A percentile compares a stretch with the other conserved stretches of the same genome.
These are phyloP conservation scores for Maudiozyma pseudohumilis DNA, from an alignment of 805 yeast species.

Conservation along the genomic window DNA sequence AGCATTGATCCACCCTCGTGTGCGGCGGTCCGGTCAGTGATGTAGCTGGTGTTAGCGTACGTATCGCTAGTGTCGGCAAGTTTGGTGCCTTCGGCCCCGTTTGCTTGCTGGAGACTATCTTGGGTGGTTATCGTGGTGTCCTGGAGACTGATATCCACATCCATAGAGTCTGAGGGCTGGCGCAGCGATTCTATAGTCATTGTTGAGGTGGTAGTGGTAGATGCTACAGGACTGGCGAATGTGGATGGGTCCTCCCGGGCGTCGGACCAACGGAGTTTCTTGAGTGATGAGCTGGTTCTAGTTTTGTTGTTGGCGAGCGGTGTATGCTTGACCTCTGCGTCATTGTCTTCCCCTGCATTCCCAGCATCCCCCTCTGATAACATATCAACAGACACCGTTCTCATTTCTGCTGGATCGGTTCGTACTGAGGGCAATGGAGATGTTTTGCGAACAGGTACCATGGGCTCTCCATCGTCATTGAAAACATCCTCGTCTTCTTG, in stretches of 20 bases:
- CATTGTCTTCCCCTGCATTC: not conserved
- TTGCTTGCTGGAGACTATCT: constrained; percentile 1
- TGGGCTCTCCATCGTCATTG: not conserved
- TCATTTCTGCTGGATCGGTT: too few relatives aligned
- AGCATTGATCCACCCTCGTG: not conserved
- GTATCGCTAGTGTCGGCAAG: not conserved
- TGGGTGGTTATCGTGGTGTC: constrained; percentile 9
- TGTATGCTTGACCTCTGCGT: not conserved
- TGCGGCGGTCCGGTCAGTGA: not conserved
- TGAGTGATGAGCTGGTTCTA: not conserved
- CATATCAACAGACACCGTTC: not conserved
- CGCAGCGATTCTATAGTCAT: not conserved
- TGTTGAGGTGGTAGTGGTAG: not conserved
- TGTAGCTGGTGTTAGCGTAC: not conserved
- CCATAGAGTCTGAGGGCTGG: constrained; percentile 4
- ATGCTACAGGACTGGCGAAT: too few relatives aligned
- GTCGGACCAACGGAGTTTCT: constrained; percentile 6
- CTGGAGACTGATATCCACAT: constrained; percentile 18
- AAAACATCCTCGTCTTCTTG: too few relatives aligned
- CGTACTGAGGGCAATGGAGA: too few relatives aligned
- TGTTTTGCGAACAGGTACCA: too few relatives aligned
- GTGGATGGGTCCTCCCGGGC: too few relatives aligned
- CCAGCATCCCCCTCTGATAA: not conserved
- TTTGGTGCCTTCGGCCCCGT: not conserved
- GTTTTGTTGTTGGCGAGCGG: not conserved